These are phyloP conservation scores for Musa beccarii DNA, from an alignment of 176 grass and related monocot species.

Conservation along the genomic window DNA sequence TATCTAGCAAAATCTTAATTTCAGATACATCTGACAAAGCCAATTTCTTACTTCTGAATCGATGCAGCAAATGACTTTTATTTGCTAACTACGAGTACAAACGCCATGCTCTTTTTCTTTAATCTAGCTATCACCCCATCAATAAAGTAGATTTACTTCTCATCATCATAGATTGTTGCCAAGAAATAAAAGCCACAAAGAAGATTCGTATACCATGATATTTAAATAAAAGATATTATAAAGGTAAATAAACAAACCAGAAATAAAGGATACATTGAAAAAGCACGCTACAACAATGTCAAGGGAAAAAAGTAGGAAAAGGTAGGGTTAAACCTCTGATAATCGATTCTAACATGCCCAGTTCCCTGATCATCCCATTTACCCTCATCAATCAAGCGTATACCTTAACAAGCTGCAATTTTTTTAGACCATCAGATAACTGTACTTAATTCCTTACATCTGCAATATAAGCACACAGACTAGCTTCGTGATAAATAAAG, in stretches of 20 bases:
- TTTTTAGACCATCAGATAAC: slow-evolving; percentile 23
- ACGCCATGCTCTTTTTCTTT: too few relatives aligned
- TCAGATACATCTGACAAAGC: too few relatives aligned
- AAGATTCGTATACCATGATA: not conserved
- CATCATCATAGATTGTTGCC: too few relatives aligned
- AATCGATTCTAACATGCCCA: slow-evolving; percentile 66
- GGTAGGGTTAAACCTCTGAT: slow-evolving; percentile 43
- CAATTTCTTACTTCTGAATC: too few relatives aligned
- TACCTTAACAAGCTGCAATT: slow-evolving; percentile 67
- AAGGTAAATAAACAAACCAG: not conserved
- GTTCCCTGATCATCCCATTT: slow-evolving; percentile 78
- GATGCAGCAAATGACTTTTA: too few relatives aligned
- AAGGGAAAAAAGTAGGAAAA: slow-evolving; percentile 2
- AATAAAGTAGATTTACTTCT: too few relatives aligned
- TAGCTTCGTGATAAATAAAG: not conserved
- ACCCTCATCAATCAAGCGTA: slow-evolving; percentile 47
- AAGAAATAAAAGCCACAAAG: not conserved
- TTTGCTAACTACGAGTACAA: too few relatives aligned
- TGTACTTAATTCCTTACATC: too few relatives aligned
- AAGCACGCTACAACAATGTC: not conserved
- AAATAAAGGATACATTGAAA: not conserved
- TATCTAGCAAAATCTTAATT: too few relatives aligned
- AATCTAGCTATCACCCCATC: too few relatives aligned
- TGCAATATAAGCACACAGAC: not conserved
- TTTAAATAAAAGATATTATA: not conserved